Conservation (phyloP, 768 basidiomycete genomes). For the Neoboletus subvelutipes region DNA sequence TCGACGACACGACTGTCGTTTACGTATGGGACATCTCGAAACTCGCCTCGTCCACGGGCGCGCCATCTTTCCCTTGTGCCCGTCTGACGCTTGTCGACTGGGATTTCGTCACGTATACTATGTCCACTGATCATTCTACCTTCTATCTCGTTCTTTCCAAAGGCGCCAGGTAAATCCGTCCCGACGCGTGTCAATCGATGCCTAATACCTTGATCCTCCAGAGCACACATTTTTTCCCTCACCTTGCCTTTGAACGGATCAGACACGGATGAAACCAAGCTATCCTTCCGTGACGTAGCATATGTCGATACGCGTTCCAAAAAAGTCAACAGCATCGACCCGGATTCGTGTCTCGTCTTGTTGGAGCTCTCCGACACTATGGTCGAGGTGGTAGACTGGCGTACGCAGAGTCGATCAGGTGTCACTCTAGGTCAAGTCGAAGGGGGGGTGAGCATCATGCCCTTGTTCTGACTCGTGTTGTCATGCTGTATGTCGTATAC, state of each 20-base stretch:
- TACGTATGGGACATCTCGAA: conserved; percentile 16
- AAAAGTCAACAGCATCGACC: conserved; percentile 34
- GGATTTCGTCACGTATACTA: background rate
- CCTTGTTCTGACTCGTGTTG: background rate
- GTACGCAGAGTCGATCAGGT: conserved; percentile 15
- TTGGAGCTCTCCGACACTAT: conserved; percentile 26
- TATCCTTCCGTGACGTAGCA: conserved; percentile 2
- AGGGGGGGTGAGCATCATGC: conserved; percentile 24
- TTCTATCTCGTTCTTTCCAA: conserved; percentile 13
- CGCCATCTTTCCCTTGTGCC: conserved; percentile 1
- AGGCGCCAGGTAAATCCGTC: conserved; percentile 7
- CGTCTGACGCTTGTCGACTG: conserved; percentile 8
- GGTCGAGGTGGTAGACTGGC: conserved; percentile 41
- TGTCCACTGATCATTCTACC: conserved; percentile 12
- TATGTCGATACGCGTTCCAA: conserved; percentile 4
- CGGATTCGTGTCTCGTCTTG: conserved; percentile 28
- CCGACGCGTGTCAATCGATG: background rate
- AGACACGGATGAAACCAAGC: background rate
- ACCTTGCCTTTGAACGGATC: background rate
- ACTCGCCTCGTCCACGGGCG: background rate
- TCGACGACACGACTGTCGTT: conserved; percentile 3
- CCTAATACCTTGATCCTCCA: conserved; percentile 3
- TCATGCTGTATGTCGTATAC: background rate
- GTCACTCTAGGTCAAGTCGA: conserved; percentile 25
- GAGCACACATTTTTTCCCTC: conserved; percentile 13